phyloP scores from a whole-genome alignment of 2,329 filamentous ascomycete species.

The Aspergillus fischeri region DNA sequence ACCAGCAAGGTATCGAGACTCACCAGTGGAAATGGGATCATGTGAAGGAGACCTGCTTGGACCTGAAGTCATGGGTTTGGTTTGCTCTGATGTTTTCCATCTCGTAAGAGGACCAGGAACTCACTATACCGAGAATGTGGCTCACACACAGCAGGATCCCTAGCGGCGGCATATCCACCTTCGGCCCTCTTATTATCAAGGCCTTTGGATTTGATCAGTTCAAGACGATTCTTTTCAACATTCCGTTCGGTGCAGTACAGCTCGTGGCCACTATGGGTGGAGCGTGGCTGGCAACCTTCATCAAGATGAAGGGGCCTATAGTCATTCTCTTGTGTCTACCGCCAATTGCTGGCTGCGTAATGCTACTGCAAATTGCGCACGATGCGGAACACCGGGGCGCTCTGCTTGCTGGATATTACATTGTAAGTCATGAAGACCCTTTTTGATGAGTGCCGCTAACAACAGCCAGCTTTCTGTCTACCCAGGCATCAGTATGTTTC shows the following conservation, averaged over 20 bases:
- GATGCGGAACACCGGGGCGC: constrained; percentile 45
- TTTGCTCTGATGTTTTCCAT: constrained; percentile 52
- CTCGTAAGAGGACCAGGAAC: constrained; percentile 35
- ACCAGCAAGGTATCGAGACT: constrained; percentile 43
- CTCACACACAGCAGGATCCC: constrained; percentile 41
- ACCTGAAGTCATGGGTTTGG: constrained; percentile 60
- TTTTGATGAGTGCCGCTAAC: not conserved
- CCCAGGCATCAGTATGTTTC: constrained; percentile 50
- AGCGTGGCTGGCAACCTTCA: constrained; percentile 52
- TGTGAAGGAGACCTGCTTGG: constrained; percentile 51
- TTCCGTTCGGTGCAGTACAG: constrained; percentile 59
- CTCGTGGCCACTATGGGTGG: constrained; percentile 57
- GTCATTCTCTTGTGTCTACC: constrained; percentile 53
- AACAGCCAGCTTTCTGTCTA: constrained; percentile 51
- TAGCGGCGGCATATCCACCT: constrained; percentile 56
- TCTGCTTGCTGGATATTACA: constrained; percentile 55
- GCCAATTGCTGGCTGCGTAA: constrained; percentile 53
- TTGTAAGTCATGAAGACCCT: constrained; percentile 27
- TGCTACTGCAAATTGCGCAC: constrained; percentile 51
- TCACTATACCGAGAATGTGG: not conserved
- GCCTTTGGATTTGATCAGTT: constrained; percentile 56
- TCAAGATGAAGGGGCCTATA: constrained; percentile 54
- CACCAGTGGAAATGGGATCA: constrained; percentile 51
- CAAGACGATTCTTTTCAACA: constrained; percentile 57
- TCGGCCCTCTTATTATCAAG: constrained; percentile 56